phyloP scores from a whole-genome alignment of 805 yeast genomes.

The Ogataea allantospora region DNA sequence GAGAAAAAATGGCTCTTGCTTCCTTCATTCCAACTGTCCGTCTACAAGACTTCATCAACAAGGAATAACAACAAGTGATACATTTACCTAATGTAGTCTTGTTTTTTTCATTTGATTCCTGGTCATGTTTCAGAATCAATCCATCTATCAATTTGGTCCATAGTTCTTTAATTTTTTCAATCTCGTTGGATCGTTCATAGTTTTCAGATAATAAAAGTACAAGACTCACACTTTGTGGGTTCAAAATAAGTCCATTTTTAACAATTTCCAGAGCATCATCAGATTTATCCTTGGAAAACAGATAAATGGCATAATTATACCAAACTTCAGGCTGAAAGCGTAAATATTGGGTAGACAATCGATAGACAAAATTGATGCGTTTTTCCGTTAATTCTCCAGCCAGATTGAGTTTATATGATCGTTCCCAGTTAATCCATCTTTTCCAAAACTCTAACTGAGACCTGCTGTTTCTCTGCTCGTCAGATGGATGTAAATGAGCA shows the following conservation, averaged over 20 bases:
- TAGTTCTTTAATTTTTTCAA: slow-evolving; percentile 47
- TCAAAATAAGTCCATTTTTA: slow-evolving; percentile 54
- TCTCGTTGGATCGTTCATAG: slow-evolving; percentile 57
- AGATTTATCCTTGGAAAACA: slow-evolving; percentile 16
- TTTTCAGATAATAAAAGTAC: slow-evolving; percentile 67
- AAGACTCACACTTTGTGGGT: slow-evolving; percentile 68
- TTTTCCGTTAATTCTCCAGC: slow-evolving; percentile 47
- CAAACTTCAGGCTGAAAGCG: slow-evolving; percentile 73
- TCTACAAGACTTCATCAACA: slow-evolving; percentile 69
- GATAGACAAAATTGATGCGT: slow-evolving; percentile 70
- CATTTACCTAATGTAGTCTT: slow-evolving; percentile 28
- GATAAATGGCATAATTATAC: slow-evolving; percentile 52
- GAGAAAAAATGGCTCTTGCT: slow-evolving; percentile 69
- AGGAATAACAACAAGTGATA: slow-evolving; percentile 65
- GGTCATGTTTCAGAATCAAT: slow-evolving; percentile 40
- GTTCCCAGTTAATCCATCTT: slow-evolving; percentile 80
- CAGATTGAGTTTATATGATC: slow-evolving; percentile 62
- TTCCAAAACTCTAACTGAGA: slow-evolving; percentile 59
- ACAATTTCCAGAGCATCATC: slow-evolving; percentile 42
- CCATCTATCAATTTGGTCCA: slow-evolving; percentile 51
- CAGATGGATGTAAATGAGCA: slow-evolving; percentile 17
- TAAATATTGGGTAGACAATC: slow-evolving; percentile 60
- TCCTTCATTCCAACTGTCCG: slow-evolving; percentile 47
- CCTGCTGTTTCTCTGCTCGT: slow-evolving; percentile 21
- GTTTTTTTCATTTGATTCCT: slow-evolving; percentile 18